A percentile compares a stretch with the other conserved stretches of the same genome.
Conservation (phyloP, 176 grass and related monocot species). For the Neostapfia colusana region DNA sequence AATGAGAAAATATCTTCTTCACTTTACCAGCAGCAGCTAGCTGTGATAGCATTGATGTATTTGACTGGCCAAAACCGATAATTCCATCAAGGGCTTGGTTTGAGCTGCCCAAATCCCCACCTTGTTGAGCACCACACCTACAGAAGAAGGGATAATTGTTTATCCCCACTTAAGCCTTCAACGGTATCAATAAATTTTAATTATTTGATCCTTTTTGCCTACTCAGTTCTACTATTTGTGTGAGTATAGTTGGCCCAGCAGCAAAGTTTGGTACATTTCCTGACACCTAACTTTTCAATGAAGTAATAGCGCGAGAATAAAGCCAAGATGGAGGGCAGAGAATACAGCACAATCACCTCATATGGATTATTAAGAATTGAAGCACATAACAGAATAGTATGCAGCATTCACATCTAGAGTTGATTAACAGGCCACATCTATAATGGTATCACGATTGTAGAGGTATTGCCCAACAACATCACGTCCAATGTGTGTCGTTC, state of each 20-base stretch:
- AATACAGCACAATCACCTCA: conserved; percentile 8
- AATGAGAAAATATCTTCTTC: conserved; percentile 94
- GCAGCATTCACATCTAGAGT: not conserved
- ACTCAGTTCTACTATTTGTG: not conserved
- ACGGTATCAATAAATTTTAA: conserved; percentile 1
- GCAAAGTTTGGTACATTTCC: conserved; percentile 22
- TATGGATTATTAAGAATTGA: not conserved
- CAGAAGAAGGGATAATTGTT: conserved; percentile 33
- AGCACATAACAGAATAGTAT: not conserved
- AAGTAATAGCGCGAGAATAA: not conserved
- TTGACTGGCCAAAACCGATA: conserved; percentile 96
- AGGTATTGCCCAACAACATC: not conserved
- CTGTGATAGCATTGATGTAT: conserved; percentile 88
- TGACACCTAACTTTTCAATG: conserved; percentile 25
- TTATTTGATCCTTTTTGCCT: not conserved
- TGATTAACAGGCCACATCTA: not conserved
- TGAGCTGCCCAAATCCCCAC: conserved; percentile 85
- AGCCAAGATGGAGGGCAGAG: not conserved
- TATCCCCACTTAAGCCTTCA: conserved; percentile 30
- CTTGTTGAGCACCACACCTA: conserved; percentile 94
- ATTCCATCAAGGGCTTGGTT: conserved; percentile 92
- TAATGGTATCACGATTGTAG: not conserved
- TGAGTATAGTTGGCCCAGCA: conserved; percentile 3
- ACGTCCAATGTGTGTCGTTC: not conserved
- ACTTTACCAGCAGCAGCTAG: conserved; percentile 77